Evolutionary conservation across 2,329 filamentous ascomycete genomes (phyloP).

Genomic region (Arthrobotrys pseudoclavata): DNA sequence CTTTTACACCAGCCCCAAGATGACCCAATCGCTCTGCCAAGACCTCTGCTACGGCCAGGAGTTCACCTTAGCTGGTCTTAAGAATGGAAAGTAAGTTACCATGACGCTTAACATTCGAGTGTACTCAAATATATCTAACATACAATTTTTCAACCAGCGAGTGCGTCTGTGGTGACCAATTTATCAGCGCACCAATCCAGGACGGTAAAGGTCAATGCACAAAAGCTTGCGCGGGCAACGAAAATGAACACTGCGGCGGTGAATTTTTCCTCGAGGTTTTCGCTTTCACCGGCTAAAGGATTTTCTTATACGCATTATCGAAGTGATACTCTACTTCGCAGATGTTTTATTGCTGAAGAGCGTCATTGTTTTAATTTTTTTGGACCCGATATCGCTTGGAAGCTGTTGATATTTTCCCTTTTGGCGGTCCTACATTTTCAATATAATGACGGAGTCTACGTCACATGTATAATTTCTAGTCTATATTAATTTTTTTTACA

Average conservation of each 20-base stretch:
- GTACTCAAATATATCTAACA: background rate
- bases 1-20: conserved; percentile 4
- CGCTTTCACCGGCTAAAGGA: conserved; percentile 18
- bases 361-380: conserved; percentile 2
- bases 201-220: conserved; percentile 8
- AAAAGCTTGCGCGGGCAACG: background rate
- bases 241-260: conserved; percentile 16
- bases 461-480: conserved; percentile 43
- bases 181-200: conserved; percentile 19
- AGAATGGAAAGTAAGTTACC: conserved; percentile 33
- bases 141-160: background rate
- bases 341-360: background rate
- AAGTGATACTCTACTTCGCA: conserved; percentile 14
- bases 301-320: background rate
- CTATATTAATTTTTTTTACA: conserved; percentile 26
- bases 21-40: conserved; percentile 29
- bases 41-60: conserved; percentile 16
- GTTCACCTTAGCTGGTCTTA: conserved; percentile 29
- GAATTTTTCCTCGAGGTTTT: conserved; percentile 16
- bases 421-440: background rate
- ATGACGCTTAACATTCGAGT: background rate
- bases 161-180: conserved; percentile 31
- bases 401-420: background rate
- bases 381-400: conserved; percentile 1
- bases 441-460: conserved; percentile 23